Base-by-base conservation (phyloP, 306 rosid species). In the Acacia melanoxylon region DNA sequence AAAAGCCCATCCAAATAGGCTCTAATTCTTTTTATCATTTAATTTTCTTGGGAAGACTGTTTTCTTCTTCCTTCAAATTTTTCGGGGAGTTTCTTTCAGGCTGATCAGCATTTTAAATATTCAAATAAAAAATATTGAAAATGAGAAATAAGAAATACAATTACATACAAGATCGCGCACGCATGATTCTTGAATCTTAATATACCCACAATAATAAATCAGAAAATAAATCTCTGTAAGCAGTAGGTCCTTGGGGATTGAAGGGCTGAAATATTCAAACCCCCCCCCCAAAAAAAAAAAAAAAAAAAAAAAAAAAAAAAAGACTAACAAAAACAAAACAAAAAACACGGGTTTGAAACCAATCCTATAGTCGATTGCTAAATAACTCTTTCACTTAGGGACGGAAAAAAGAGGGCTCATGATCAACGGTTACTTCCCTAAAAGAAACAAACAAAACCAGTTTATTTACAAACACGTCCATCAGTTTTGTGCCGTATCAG, bases 71-170 rank as follows among this genome's bases (percentile, higher is more conserved):
- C 11, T 10, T 40, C 35, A 49, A 41, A 49, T 77, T 67, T 48
- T 40, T 24, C 3, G 7, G 10, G 46, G 12, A 48, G 70, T 51
- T 70, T 29, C 24, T 66, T 66, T 17, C 24, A 4, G 61, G 9
- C 45, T 1, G 40, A 40, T 27, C 10, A 15, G 31, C 40, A 24
- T 22, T 10, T 33, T 33, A 33, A 3, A 33, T 33, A 33, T 33
- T 33, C 37, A 33, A 33, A 33, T 33, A 33, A 33, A 94, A 94
- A 72, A 96, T 91, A 77, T 42, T 42, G 15, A 12, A 45, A 45
- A 45, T 45, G 4, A 45, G 51, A 12, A 45, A 45, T n/a, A n/a
- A 20, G 4, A n/a, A 56, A 9, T 8, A 51, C n/a, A 56, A 56
- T n/a, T 56, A 56, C 13, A 8, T 8, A 20, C 9, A 12, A 56